A percentile compares a stretch with the other conserved stretches of the same genome.
Conservation (phyloP, 768 basidiomycete genomes). For the Suillus tomentosus region DNA sequence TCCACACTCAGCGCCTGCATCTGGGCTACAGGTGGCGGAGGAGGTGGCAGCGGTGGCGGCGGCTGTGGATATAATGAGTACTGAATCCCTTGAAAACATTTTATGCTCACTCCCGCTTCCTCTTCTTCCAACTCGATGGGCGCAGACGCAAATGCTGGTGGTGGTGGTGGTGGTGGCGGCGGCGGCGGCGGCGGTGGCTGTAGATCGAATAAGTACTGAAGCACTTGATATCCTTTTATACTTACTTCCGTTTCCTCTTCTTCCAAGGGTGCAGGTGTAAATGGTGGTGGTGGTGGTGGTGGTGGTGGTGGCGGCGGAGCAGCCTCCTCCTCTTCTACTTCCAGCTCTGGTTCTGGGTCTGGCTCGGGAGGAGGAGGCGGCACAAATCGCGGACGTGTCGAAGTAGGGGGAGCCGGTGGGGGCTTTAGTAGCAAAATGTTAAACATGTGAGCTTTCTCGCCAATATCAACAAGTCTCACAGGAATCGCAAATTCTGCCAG, state of each 20-base stretch:
- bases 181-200: slow-evolving; percentile 40
- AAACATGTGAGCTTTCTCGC: not conserved
- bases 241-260: slow-evolving; percentile 19
- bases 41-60: slow-evolving; percentile 39
- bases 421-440: slow-evolving; percentile 25
- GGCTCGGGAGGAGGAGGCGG: slow-evolving; percentile 21
- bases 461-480: slow-evolving; percentile 26
- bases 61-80: slow-evolving; percentile 22
- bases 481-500: slow-evolving; percentile 31
- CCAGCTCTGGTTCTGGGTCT: slow-evolving; percentile 26
- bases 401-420: slow-evolving; percentile 25
- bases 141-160: slow-evolving; percentile 36
- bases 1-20: slow-evolving; percentile 29
- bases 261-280: slow-evolving; percentile 32
- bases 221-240: too few relatives aligned
- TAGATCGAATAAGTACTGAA: slow-evolving; percentile 20
- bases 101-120: slow-evolving; percentile 14
- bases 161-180: slow-evolving; percentile 36
- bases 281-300: slow-evolving; percentile 36
- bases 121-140: slow-evolving; percentile 23
- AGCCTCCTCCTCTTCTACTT: slow-evolving; percentile 26
- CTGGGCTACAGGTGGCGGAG: slow-evolving; percentile 45
- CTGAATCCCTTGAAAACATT: slow-evolving; percentile 2
- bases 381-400: slow-evolving; percentile 22
- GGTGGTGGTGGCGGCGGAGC: slow-evolving; percentile 24